Conservation (phyloP, 2,329 filamentous ascomycete genomes). For the Mycocentrospora acerina region DNA sequence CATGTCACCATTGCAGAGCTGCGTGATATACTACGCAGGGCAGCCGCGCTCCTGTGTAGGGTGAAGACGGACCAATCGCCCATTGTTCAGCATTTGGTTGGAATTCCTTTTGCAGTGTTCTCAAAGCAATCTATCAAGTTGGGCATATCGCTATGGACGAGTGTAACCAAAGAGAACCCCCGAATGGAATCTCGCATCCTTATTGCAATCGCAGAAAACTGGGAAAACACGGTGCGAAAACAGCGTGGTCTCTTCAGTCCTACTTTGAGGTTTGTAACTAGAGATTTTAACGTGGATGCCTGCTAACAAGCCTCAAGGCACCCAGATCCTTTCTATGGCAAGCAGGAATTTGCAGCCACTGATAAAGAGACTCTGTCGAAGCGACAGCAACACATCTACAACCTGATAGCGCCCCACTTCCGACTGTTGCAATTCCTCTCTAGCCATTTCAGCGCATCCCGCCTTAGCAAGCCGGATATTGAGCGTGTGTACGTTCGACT, state of each 20-base stretch:
- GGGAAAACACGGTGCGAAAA: conserved; percentile 80
- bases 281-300: neutral
- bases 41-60: conserved; percentile 82
- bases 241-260: conserved; percentile 80
- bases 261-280: conserved; percentile 58
- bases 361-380: conserved; percentile 74
- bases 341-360: conserved; percentile 89
- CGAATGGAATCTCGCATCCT: conserved; percentile 83
- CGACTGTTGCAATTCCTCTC: conserved; percentile 84
- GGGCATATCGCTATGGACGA: conserved; percentile 93
- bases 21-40: conserved; percentile 77
- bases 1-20: conserved; percentile 72
- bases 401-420: conserved; percentile 82
- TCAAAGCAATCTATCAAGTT: conserved; percentile 95
- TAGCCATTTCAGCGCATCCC: conserved; percentile 91
- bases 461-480: conserved; percentile 79
- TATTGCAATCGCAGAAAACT: conserved; percentile 83
- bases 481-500: conserved; percentile 81
- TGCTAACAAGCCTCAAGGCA: conserved; percentile 51
- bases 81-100: conserved; percentile 83
- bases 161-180: conserved; percentile 94
- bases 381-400: conserved; percentile 76
- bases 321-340: conserved; percentile 84
- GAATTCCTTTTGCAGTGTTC: conserved; percentile 89
- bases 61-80: conserved; percentile 73